Evolutionary conservation across 108 stramenopile species (phyloP).

Genomic region (Nitzschia sp.): DNA sequence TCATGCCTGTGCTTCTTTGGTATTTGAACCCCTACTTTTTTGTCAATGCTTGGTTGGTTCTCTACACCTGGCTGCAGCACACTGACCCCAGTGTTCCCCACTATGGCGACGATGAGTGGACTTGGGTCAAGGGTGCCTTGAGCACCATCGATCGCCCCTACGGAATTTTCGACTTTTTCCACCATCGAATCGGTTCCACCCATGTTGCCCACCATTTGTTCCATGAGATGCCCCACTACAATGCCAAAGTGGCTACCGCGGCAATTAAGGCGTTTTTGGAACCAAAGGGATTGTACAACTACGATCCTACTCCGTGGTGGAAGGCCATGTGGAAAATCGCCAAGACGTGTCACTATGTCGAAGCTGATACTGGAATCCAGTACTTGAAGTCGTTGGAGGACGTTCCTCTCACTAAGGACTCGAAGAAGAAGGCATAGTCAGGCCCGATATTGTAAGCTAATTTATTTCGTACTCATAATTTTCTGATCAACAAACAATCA

Average conservation of each 20-base stretch:
- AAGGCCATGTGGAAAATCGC: constrained; percentile 89
- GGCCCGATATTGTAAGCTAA: no score
- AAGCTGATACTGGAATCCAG: constrained; percentile 79
- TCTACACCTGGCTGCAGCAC: constrained; percentile 99
- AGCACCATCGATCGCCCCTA: constrained; percentile 97
- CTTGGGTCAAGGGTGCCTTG: constrained; percentile 97
- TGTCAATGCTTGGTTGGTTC: constrained; percentile 95
- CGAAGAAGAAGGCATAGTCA: constrained; percentile 29
- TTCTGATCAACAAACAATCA: no score
- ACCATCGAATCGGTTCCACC: constrained; percentile 96
- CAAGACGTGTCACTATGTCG: constrained; percentile 90
- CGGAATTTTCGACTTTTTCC: constrained; percentile 95
- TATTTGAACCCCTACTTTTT: constrained; percentile 95
- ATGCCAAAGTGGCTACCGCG: constrained; percentile 92
- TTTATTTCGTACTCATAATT: no score
- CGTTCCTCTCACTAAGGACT: constrained; percentile 68
- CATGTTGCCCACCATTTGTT: constrained; percentile 99
- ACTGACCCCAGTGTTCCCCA: constrained; percentile 98
- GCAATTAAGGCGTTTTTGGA: constrained; percentile 86
- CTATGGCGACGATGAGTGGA: constrained; percentile 95
- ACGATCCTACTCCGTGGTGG: constrained; percentile 89
- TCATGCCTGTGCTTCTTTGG: constrained; percentile 85
- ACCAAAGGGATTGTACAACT: constrained; percentile 92
- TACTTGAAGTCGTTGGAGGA: constrained; percentile 88
- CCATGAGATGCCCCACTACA: constrained; percentile 99